Evolutionary conservation across 2,329 filamentous ascomycete genomes (phyloP).

Genomic region (Neonectria faginata): DNA sequence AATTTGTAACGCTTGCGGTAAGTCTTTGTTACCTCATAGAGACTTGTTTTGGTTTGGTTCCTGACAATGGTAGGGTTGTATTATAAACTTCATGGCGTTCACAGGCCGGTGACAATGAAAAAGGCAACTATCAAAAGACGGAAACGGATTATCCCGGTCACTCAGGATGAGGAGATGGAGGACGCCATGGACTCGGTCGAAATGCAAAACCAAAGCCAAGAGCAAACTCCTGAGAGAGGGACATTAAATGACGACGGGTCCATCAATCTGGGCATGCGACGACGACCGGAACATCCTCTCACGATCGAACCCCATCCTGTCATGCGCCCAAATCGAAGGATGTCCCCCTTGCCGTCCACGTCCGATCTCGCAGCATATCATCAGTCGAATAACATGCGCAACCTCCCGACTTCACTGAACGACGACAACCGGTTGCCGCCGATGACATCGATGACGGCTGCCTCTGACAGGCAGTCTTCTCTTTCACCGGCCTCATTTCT

Average conservation of each 20-base stretch:
- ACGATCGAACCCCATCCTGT: conserved; percentile 62
- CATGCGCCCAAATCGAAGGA: conserved; percentile 56
- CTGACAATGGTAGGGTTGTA: conserved; percentile 76
- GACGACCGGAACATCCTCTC: conserved; percentile 58
- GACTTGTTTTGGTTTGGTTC: conserved; percentile 16
- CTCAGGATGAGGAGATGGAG: conserved; percentile 62
- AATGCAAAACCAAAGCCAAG: conserved; percentile 52
- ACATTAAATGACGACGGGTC: conserved; percentile 73
- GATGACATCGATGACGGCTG: conserved; percentile 59
- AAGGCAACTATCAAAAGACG: conserved; percentile 96
- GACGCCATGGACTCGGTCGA: conserved; percentile 61
- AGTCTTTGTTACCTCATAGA: conserved; percentile 57
- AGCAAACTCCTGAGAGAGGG: conserved; percentile 61
- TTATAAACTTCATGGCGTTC: conserved; percentile 93
- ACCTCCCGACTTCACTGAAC: conserved; percentile 55
- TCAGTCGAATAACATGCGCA: conserved; percentile 56
- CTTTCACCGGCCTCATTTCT: conserved; percentile 71
- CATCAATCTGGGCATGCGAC: conserved; percentile 69
- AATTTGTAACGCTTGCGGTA: conserved; percentile 98
- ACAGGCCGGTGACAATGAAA: conserved; percentile 98
- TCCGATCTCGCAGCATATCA: conserved; percentile 65
- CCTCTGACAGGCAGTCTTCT: conserved; percentile 66
- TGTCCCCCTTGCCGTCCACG: conserved; percentile 57
- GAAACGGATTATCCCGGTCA: conserved; percentile 91
- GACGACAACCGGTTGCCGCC: conserved; percentile 71